phyloP scores from a whole-genome alignment of 176 grass and related monocot species.

The Rhipidocladum racemiflorum region DNA sequence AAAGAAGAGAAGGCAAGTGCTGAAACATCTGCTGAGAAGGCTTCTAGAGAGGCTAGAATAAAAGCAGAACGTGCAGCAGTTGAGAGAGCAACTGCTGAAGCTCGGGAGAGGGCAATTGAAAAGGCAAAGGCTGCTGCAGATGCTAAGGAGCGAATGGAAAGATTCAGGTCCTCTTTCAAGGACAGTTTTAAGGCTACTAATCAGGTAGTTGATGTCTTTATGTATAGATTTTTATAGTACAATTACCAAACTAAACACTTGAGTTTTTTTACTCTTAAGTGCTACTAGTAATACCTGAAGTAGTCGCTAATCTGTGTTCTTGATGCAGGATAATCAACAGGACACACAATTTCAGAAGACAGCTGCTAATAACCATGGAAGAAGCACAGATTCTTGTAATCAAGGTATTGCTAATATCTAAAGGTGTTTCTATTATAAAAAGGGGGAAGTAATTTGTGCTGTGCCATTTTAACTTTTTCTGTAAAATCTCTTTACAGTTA shows the following conservation, averaged over 20 bases:
- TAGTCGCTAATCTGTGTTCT: slow-evolving; percentile 20
- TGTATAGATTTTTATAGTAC: not conserved
- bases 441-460: not conserved
- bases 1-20: slow-evolving; percentile 61
- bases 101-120: slow-evolving; percentile 76
- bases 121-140: slow-evolving; percentile 78
- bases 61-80: slow-evolving; percentile 91
- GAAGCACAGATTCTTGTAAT: slow-evolving; percentile 40
- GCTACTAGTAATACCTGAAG: slow-evolving; percentile 3
- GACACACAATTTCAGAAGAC: slow-evolving; percentile 57
- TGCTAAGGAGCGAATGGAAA: slow-evolving; percentile 62
- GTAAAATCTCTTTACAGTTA: not conserved
- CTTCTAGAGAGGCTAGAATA: slow-evolving; percentile 67
- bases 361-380: slow-evolving; percentile 35
- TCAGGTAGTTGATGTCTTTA: slow-evolving; percentile 54
- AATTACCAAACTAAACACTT: not conserved
- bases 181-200: slow-evolving; percentile 53
- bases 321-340: slow-evolving; percentile 49
- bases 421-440: slow-evolving; percentile 10
- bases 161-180: slow-evolving; percentile 54
- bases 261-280: slow-evolving; percentile 1
- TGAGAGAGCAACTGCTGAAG: slow-evolving; percentile 82
- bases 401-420: slow-evolving; percentile 44
- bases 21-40: slow-evolving; percentile 53
- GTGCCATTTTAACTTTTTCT: not conserved